Evolutionary conservation across 139 green algal species (phyloP), one percentile per base, ranked within the genome.

Genomic region (Chlamydomonas sp.): DNA sequence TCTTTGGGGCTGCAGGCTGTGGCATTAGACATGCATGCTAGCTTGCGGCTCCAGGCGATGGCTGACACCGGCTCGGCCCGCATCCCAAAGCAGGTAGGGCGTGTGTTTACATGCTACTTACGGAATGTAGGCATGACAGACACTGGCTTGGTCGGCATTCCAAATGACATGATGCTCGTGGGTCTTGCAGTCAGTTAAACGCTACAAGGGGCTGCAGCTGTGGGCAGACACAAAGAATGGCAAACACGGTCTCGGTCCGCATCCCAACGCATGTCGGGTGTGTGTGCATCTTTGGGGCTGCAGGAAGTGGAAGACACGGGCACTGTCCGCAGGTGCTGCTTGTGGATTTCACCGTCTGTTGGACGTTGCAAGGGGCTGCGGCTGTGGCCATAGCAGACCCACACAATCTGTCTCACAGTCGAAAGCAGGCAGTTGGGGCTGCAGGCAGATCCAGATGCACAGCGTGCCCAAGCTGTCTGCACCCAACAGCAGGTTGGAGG

Each of bases 221-320:
- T 63, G 54, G n/a, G n/a, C n/a, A n/a, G n/a, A n/a, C n/a, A n/a
- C n/a, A n/a, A n/a, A n/a, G 33, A 5, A 26, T n/a, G 1, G 5
- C 81, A 89, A 86, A 71, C 33, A 87, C 82, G 1, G 26, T 77
- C 4, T 79, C 83, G 2, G 31, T 94, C 28, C 38, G 74, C 0
- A 79, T 96, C 22, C 89, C 90, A 3, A 73, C 88, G 35, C 87
- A 92, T 20, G 86, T 79, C 35, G 69, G 86, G 86, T 92, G 67
- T n/a, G n/a, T n/a, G n/a, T n/a, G n/a, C n/a, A n/a, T n/a, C n/a
- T n/a, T n/a, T 39, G 79, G 34, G 5, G 24, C 2, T 3, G 29
- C 30, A 37, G n/a, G 35, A 20, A 59, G 63, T 5, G 24, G 37
- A n/a, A 38, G 88, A 71, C 33, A 87, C 82, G 1, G 26, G 76